Evolutionary conservation across 2,329 filamentous ascomycete species (phyloP).

Genomic region (Ophiostoma triangulosporum): DNA sequence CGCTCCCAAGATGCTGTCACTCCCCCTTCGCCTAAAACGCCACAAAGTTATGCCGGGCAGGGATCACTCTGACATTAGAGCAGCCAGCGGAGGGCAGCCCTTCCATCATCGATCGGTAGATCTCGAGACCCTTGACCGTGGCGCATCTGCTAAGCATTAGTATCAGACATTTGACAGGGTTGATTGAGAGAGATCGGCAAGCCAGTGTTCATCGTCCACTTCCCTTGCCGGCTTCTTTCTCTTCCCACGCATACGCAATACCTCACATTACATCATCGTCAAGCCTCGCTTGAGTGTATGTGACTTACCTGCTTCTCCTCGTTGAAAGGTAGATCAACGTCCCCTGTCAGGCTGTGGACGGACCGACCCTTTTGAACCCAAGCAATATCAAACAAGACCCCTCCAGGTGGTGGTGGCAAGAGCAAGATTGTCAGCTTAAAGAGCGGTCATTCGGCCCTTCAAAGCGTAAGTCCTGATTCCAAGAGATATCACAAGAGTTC

Average conservation of each 20-base stretch:
- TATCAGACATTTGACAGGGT: background rate
- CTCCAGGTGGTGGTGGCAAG: background rate
- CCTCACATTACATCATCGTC: background rate
- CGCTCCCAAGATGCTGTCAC: constrained; percentile 1
- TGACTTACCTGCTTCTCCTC: background rate
- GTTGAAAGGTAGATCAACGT: background rate
- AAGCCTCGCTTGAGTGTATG: background rate
- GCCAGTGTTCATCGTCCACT: background rate
- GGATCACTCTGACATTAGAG: background rate
- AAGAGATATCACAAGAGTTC: too few species aligned
- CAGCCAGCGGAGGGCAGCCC: background rate
- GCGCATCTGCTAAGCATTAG: background rate
- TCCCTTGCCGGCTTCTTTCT: background rate
- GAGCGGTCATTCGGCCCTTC: background rate
- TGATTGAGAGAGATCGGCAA: background rate
- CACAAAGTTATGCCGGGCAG: background rate
- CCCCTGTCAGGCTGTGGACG: background rate
- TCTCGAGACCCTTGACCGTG: background rate
- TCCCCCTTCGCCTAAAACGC: constrained; percentile 4
- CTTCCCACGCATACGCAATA: background rate
- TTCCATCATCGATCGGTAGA: too few species aligned
- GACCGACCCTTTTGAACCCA: background rate
- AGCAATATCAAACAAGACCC: background rate
- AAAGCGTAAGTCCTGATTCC: background rate
- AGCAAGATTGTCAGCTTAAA: background rate